Percentiles rank a stretch among this genome's conserved stretches.
phyloP scores from a whole-genome alignment of 345 rosid genomes.

The Rhodamnia rubescens region DNA sequence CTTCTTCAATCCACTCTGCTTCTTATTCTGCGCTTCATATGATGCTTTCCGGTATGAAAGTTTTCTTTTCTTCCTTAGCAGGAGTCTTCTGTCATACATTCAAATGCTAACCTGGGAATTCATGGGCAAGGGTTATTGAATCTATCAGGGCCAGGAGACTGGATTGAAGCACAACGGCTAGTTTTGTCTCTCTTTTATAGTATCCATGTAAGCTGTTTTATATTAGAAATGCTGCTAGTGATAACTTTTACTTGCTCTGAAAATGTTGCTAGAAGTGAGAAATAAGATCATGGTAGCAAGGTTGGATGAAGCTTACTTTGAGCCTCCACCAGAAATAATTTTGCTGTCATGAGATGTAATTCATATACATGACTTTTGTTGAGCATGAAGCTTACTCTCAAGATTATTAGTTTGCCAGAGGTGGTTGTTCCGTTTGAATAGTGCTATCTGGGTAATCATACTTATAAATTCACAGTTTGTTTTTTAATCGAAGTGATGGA shows the following conservation, averaged over 20 bases:
- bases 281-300: background rate
- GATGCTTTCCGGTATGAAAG: slow-evolving; percentile 2
- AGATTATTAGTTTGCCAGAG: background rate
- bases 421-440: background rate
- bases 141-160: slow-evolving; percentile 85
- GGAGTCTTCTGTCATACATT: slow-evolving; percentile 89
- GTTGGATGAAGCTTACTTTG: background rate
- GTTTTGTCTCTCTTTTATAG: slow-evolving; percentile 89
- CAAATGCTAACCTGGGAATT: slow-evolving; percentile 94
- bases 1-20: background rate
- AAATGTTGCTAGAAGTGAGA: background rate
- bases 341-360: background rate
- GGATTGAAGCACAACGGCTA: slow-evolving; percentile 88
- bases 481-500: background rate
- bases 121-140: slow-evolving; percentile 95
- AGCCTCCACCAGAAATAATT: background rate
- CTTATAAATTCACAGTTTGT: background rate
- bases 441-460: background rate
- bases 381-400: background rate
- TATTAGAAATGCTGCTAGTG: background rate
- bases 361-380: background rate
- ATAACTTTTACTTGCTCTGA: background rate
- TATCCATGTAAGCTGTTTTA: slow-evolving; percentile 55
- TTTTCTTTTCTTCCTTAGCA: slow-evolving; percentile 10
- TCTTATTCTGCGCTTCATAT: background rate